These are phyloP conservation scores for Candida pseudoglaebosa DNA, from an alignment of 805 yeast species.

Conservation along the genomic window DNA sequence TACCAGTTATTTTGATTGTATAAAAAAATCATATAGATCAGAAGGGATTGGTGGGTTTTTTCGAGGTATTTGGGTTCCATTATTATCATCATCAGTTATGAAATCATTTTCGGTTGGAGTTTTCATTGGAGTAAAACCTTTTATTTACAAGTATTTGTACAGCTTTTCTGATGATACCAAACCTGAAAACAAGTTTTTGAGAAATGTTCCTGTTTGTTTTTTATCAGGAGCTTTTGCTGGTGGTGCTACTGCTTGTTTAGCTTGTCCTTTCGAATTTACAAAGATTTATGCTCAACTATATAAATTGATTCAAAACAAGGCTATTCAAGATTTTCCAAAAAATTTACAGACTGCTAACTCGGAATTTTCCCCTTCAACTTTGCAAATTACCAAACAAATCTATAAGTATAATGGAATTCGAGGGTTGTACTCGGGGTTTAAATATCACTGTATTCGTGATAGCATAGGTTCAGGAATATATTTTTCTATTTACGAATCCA, in stretches of 20 bases:
- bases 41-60: slow-evolving; percentile 74
- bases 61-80: slow-evolving; percentile 73
- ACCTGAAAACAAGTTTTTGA: slow-evolving; percentile 33
- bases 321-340: slow-evolving; percentile 13
- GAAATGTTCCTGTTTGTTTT: slow-evolving; percentile 41
- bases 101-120: slow-evolving; percentile 64
- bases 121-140: slow-evolving; percentile 54
- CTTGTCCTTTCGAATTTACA: slow-evolving; percentile 84
- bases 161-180: slow-evolving; percentile 13
- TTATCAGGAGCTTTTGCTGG: slow-evolving; percentile 68
- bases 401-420: slow-evolving; percentile 52
- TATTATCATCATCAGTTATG: slow-evolving; percentile 60
- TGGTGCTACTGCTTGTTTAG: slow-evolving; percentile 54
- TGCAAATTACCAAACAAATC: slow-evolving; percentile 47
- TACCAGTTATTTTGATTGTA: slow-evolving; percentile 53
- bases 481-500: slow-evolving; percentile 70
- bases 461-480: slow-evolving; percentile 68
- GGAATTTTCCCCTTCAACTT: slow-evolving; percentile 22
- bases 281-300: slow-evolving; percentile 77
- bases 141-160: slow-evolving; percentile 15
- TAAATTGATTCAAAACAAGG: slow-evolving; percentile 33
- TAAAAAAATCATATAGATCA: slow-evolving; percentile 45
- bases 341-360: slow-evolving; percentile 11
- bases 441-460: slow-evolving; percentile 66
- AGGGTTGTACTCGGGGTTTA: slow-evolving; percentile 72